A percentile compares a stretch with the other conserved stretches of the same genome.
Conservation (phyloP, 2,329 filamentous ascomycete genomes). For the Ophiostoma sp. region DNA sequence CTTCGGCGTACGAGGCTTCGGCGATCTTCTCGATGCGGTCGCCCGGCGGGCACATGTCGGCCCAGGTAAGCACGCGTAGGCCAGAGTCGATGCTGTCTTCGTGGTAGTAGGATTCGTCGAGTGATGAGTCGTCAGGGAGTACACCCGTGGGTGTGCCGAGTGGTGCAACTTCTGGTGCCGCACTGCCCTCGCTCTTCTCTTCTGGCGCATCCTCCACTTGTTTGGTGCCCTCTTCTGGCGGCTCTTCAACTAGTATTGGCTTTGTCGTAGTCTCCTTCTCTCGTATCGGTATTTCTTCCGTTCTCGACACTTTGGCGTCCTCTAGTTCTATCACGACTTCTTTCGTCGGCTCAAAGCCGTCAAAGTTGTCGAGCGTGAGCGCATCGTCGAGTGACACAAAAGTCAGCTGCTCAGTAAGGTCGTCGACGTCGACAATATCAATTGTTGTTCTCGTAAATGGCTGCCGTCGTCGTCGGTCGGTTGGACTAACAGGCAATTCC, state of each 20-base stretch:
- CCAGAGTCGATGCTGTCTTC: constrained; percentile 30
- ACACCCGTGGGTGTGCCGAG: not conserved
- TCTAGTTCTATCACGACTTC: not conserved
- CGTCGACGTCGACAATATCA: constrained; percentile 24
- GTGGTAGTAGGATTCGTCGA: constrained; percentile 19
- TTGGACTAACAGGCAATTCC: constrained; percentile 53
- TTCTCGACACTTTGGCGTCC: too few species aligned
- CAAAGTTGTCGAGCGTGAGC: not conserved
- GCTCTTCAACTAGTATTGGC: not conserved
- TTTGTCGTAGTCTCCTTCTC: not conserved
- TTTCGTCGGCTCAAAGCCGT: not conserved
- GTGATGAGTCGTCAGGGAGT: constrained; percentile 19
- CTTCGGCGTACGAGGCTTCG: constrained; percentile 66
- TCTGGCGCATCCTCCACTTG: not conserved
- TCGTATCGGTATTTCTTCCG: not conserved
- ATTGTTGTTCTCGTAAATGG: constrained; percentile 27
- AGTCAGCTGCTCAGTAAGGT: constrained; percentile 33
- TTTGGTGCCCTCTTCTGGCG: not conserved
- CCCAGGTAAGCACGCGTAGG: constrained; percentile 54
- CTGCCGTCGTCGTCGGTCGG: constrained; percentile 36
- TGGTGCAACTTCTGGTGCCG: not conserved
- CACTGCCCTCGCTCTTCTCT: not conserved
- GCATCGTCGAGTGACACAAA: constrained; percentile 27
- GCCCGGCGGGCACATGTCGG: constrained; percentile 55
- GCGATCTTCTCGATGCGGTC: constrained; percentile 63